phyloP scores from a whole-genome alignment of 164 flowering plant genomes.

The Macadamia tetraphylla region DNA sequence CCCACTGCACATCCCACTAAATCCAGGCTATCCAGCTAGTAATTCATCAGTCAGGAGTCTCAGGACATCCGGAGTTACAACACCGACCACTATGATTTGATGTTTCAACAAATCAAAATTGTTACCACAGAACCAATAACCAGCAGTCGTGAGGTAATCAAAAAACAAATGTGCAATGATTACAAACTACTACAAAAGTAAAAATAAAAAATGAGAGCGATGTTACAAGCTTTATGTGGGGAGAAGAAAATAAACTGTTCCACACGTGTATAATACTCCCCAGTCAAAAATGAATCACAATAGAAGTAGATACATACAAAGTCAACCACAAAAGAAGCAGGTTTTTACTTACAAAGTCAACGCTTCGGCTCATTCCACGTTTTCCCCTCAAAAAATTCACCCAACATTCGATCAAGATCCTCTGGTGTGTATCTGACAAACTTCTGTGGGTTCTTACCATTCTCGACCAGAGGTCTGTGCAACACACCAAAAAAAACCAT shows the following conservation, averaged over 20 bases:
- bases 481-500: constrained; percentile 4
- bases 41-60: too few relatives aligned
- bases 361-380: constrained; percentile 66
- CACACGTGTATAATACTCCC: background rate
- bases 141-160: too few relatives aligned
- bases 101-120: too few relatives aligned
- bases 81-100: too few relatives aligned
- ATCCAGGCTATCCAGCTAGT: too few relatives aligned
- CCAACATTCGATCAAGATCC: constrained; percentile 83
- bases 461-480: constrained; percentile 71
- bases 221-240: background rate
- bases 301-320: constrained; percentile 2
- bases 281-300: constrained; percentile 8
- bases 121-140: too few relatives aligned
- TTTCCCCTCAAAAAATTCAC: constrained; percentile 90
- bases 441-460: constrained; percentile 80
- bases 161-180: too few relatives aligned
- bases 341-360: constrained; percentile 17
- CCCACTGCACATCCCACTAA: too few relatives aligned
- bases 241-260: background rate
- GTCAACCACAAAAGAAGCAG: constrained; percentile 2
- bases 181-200: background rate
- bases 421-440: constrained; percentile 73
- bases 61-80: too few relatives aligned
- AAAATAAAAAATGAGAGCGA: too few relatives aligned